phyloP scores from a whole-genome alignment of 2,329 filamentous ascomycete species.

The Thelonectria blattea region DNA sequence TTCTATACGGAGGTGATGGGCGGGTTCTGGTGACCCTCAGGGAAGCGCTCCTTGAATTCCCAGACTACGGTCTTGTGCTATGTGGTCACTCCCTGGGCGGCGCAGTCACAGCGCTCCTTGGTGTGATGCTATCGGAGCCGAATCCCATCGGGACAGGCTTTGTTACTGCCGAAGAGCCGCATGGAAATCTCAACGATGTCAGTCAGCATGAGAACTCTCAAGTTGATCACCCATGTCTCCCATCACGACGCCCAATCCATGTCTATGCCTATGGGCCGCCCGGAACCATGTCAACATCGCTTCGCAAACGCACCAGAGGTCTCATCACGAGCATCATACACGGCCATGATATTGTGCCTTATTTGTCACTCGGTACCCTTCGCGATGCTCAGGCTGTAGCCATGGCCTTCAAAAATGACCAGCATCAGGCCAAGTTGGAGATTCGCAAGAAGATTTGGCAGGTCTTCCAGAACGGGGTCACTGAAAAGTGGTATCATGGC shows the following conservation, averaged over 20 bases:
- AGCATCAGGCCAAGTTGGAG: conserved; percentile 69
- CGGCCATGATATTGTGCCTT: conserved; percentile 75
- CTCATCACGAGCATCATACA: conserved; percentile 78
- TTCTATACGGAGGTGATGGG: conserved; percentile 71
- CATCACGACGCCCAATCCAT: conserved; percentile 73
- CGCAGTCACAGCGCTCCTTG: conserved; percentile 72
- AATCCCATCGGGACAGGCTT: conserved; percentile 62
- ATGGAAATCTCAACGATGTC: conserved; percentile 48
- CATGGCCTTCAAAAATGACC: conserved; percentile 75
- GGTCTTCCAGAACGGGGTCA: conserved; percentile 65
- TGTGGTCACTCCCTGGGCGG: conserved; percentile 74
- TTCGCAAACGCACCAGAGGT: conserved; percentile 73
- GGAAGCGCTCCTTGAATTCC: conserved; percentile 68
- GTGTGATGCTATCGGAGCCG: conserved; percentile 73
- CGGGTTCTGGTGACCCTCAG: conserved; percentile 70
- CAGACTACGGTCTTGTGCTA: conserved; percentile 72
- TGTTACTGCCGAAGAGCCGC: conserved; percentile 62
- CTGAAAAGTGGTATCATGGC: conserved; percentile 65
- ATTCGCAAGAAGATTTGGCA: conserved; percentile 71
- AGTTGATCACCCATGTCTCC: conserved; percentile 57
- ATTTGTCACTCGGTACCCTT: conserved; percentile 73
- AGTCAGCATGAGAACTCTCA: conserved; percentile 36
- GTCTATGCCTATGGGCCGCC: conserved; percentile 82
- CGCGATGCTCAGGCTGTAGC: conserved; percentile 78
- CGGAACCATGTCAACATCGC: conserved; percentile 71